Base-by-base conservation (phyloP, 2,329 filamentous ascomycete genomes). In the Colletotrichum sidae region DNA sequence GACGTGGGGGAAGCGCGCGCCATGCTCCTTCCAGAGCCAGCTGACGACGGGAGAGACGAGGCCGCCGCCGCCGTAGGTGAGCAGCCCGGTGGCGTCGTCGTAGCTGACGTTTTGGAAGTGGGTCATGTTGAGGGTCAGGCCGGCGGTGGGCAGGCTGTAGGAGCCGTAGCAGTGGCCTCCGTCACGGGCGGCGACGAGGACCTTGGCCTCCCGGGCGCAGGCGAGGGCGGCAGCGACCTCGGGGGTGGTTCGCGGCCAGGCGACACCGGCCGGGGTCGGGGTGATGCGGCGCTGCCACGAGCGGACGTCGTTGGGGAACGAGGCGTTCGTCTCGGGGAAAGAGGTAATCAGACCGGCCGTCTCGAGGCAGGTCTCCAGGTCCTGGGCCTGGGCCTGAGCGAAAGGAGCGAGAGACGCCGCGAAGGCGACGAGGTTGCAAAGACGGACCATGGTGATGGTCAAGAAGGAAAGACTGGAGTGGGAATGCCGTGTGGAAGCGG, bases 1-100 rank as follows among this genome's bases (percentile, higher is more conserved):
- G 25, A 67, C 67, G 64, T 68, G 67, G 41, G 67, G 67, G 42
- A 68, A 67, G 10, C 65, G 67, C 6, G 54, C 55, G 46, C 63
- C 63, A 38, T 68, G 63, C 44, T 62, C 52, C 8, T 64, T 56
- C 67, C 67, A 68, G 15, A 68, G 64, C 52, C 45, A 56, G 55
- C 65, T 68, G 15, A 57, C 49, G 15, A 67, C 58, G n/a, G 67
- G 67, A 25, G 63, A 60, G 13, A 68, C 67, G n/a, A 60, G 47
- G 2, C 50, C 46, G 4, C 63, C 58, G 10, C 67, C 67, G 7
- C 67, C 67, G 8, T 64, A 68, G 52, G 63, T 68, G 35, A 68
- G 58, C 13, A 66, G 12, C 3, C 60, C 53, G 11, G 58, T 51
- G 17, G 59, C 33, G 17, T 52, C 59, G 59, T 67, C 55, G 13